These are phyloP conservation scores for Exutisphaerella laricina DNA, from an alignment of 2,329 filamentous ascomycete species.

Conservation along the genomic window DNA sequence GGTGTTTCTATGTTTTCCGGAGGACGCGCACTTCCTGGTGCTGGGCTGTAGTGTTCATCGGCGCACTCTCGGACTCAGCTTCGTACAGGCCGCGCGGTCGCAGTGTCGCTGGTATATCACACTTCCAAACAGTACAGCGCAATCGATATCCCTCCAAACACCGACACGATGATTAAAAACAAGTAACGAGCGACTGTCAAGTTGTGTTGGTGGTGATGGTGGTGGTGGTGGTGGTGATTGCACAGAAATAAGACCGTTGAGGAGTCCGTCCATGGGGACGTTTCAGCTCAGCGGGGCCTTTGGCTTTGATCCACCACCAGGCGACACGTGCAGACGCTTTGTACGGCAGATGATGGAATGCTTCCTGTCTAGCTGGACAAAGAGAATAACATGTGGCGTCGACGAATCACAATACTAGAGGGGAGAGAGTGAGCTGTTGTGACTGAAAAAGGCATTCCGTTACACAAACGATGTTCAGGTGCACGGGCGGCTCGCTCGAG, in stretches of 20 bases:
- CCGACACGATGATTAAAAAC: not conserved
- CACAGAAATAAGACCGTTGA: too few species aligned
- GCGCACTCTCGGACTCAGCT: conserved; percentile 1
- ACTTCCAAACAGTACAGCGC: not conserved
- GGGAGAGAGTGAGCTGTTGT: too few species aligned
- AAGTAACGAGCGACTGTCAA: conserved; percentile 6
- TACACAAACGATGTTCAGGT: too few species aligned
- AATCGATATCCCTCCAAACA: not conserved
- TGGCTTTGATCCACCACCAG: too few species aligned
- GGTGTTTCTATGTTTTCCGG: too few species aligned
- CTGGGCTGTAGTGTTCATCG: too few species aligned
- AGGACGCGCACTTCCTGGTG: too few species aligned
- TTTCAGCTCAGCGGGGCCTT: too few species aligned
- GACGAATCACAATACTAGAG: too few species aligned
- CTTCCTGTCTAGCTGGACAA: not conserved
- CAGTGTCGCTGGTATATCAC: not conserved
- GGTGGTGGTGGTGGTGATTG: not conserved
- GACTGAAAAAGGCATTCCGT: too few species aligned
- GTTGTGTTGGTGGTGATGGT: not conserved
- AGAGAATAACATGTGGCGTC: not conserved
- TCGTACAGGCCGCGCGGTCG: conserved; percentile 6
- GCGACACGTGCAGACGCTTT: conserved; percentile 1
- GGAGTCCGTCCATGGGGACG: too few species aligned
- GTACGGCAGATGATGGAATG: not conserved
- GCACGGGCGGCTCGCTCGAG: too few species aligned